phyloP scores from a whole-genome alignment of 106 monocot genomes.

The Dactylorhiza incarnata region DNA sequence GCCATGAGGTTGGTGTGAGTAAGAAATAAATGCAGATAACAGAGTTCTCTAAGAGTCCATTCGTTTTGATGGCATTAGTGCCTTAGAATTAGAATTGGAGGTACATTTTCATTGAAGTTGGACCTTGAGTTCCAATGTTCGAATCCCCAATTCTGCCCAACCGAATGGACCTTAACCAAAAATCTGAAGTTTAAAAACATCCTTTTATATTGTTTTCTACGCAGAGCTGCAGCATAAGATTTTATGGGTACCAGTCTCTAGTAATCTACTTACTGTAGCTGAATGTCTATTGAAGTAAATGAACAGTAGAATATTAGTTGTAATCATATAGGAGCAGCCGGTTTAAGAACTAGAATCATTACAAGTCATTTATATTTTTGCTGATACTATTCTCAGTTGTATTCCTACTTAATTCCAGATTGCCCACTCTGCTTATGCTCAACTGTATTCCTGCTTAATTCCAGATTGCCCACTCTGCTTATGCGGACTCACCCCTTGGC shows the following conservation, averaged over 20 bases:
- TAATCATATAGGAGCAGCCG: not conserved
- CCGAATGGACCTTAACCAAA: not conserved
- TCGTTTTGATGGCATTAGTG: too few relatives aligned
- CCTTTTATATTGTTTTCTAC: not conserved
- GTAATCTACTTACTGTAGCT: not conserved
- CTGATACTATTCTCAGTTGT: not conserved
- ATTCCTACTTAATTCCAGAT: conserved; percentile 30
- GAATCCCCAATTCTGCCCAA: too few relatives aligned
- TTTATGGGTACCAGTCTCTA: not conserved
- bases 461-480: conserved; percentile 82
- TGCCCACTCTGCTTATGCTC: conserved; percentile 69
- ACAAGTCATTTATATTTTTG: not conserved
- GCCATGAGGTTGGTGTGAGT: not conserved
- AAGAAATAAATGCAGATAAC: not conserved
- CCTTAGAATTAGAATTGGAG: too few relatives aligned
- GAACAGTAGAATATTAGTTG: not conserved
- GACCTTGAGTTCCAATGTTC: too few relatives aligned
- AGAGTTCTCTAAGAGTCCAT: too few relatives aligned
- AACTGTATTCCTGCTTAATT: too few relatives aligned
- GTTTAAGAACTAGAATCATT: not conserved
- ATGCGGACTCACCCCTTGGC: conserved; percentile 84
- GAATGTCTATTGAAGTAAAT: not conserved
- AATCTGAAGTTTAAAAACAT: not conserved
- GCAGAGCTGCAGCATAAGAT: not conserved
- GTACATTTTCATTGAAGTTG: too few relatives aligned